Evolutionary conservation across 371 early-diverging fungal genomes (phyloP).

Genomic region (Mucor ambiguus): DNA sequence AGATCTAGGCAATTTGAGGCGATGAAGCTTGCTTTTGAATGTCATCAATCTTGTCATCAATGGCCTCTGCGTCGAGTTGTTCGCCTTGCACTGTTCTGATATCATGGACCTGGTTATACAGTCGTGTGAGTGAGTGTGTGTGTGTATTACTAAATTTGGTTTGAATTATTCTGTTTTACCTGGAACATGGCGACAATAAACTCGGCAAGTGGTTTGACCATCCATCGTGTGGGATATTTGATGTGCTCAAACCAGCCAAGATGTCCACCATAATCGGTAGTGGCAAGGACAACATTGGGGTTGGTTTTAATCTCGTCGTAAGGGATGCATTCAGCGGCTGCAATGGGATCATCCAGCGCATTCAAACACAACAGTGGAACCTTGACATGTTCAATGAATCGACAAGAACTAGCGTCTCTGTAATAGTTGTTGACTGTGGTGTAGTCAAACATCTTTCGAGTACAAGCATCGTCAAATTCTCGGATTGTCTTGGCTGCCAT

Average conservation of each 20-base stretch:
- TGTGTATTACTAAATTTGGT: slow-evolving; percentile 2
- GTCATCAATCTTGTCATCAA: slow-evolving; percentile 21
- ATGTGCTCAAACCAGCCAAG: slow-evolving; percentile 88
- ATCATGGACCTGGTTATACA: slow-evolving; percentile 17
- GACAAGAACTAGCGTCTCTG: slow-evolving; percentile 72
- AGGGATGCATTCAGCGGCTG: slow-evolving; percentile 73
- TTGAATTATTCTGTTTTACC: slow-evolving; percentile 6
- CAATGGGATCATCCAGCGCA: slow-evolving; percentile 94
- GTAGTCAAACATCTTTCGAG: slow-evolving; percentile 72
- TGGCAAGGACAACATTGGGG: slow-evolving; percentile 84
- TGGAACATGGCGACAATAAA: slow-evolving; percentile 65
- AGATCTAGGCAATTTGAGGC: slow-evolving; percentile 5
- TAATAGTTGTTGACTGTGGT: slow-evolving; percentile 86
- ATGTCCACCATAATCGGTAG: slow-evolving; percentile 91
- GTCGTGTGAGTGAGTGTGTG: no score
- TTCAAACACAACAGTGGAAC: slow-evolving; percentile 84
- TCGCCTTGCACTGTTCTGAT: slow-evolving; percentile 6
- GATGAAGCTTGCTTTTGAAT: slow-evolving; percentile 12
- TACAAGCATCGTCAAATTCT: slow-evolving; percentile 74
- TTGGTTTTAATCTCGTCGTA: slow-evolving; percentile 75
- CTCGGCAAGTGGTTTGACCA: slow-evolving; percentile 68
- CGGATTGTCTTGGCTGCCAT: slow-evolving; percentile 42
- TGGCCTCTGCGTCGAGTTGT: not conserved
- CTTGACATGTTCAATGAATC: slow-evolving; percentile 71
- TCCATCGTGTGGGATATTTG: slow-evolving; percentile 63